These are phyloP conservation scores for Sporothrix protearum DNA, from an alignment of 2,329 filamentous ascomycete genomes.

Conservation along the genomic window DNA sequence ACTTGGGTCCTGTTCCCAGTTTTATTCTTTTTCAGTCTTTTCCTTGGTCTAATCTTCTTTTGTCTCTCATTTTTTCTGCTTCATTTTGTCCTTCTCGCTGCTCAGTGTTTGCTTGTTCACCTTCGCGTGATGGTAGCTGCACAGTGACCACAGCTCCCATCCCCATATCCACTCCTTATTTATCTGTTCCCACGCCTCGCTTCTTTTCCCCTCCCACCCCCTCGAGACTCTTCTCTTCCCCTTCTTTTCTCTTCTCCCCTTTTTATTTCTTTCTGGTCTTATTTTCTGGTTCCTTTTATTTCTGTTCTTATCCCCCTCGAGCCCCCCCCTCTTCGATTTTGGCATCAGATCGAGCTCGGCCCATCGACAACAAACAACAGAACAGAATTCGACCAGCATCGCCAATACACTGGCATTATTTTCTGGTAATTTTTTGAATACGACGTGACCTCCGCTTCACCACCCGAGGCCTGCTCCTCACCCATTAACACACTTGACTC, in stretches of 20 bases:
- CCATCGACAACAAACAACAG: not conserved
- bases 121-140: conserved; percentile 1
- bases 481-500: not conserved
- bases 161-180: not conserved
- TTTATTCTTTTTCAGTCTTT: conserved; percentile 12
- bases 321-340: conserved; percentile 6
- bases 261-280: not conserved
- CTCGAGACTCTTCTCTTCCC: not conserved
- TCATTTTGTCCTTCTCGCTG: conserved; percentile 9
- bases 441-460: conserved; percentile 3
- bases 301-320: conserved; percentile 10
- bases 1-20: conserved; percentile 10
- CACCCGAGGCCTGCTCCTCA: not conserved
- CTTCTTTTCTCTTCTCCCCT: not conserved
- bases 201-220: not conserved
- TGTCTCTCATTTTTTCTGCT: not conserved
- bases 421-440: not conserved
- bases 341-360: conserved; percentile 7
- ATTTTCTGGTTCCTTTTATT: not conserved
- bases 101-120: not conserved
- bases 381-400: not conserved
- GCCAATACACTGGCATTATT: not conserved
- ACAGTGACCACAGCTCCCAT: not conserved
- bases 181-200: conserved; percentile 9
- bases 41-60: conserved; percentile 6